These are phyloP conservation scores for Oemleria cerasiformis DNA, from an alignment of 306 rosid genomes.

Conservation along the genomic window DNA sequence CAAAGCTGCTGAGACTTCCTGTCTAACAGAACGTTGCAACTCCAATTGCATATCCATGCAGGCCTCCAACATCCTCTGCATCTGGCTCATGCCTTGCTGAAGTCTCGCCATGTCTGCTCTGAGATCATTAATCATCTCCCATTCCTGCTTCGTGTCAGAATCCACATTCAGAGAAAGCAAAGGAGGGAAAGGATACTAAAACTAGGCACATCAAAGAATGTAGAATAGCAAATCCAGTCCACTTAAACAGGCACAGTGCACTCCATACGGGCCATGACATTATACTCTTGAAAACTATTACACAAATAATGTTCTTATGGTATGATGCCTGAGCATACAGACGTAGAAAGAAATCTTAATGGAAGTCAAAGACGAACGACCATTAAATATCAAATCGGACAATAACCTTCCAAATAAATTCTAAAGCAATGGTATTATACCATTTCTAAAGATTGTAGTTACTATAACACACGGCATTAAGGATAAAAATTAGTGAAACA, in stretches of 20 bases:
- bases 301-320: background rate
- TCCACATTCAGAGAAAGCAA: constrained; percentile 19
- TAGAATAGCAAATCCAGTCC: background rate
- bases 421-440: background rate
- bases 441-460: background rate
- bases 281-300: background rate
- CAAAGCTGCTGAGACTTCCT: constrained; percentile 97
- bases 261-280: background rate
- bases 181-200: background rate
- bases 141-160: constrained; percentile 57
- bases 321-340: background rate
- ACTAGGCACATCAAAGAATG: background rate
- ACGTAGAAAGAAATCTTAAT: background rate
- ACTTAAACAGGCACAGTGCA: background rate
- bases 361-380: background rate
- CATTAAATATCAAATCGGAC: background rate
- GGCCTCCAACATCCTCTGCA: constrained; percentile 99
- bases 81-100: constrained; percentile 99
- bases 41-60: constrained; percentile 99
- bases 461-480: background rate
- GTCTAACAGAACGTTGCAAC: constrained; percentile 97
- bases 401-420: background rate
- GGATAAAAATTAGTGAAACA: background rate
- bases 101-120: constrained; percentile 95
- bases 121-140: constrained; percentile 95